A percentile compares a stretch with the other conserved stretches of the same genome.
phyloP scores from a whole-genome alignment of 1,284 basidiomycete genomes.

The Serendipita sp. region DNA sequence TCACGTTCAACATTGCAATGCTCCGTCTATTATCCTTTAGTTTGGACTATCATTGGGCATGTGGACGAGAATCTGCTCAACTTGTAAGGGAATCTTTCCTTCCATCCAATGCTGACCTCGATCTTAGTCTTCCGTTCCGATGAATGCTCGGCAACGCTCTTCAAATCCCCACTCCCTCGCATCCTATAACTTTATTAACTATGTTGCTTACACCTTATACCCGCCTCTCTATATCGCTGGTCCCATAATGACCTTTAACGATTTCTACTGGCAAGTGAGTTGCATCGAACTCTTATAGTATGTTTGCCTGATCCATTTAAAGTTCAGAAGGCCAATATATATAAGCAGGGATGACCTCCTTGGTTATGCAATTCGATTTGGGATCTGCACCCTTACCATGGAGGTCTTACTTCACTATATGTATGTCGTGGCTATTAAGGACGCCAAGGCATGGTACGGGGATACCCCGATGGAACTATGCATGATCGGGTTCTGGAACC shows the following conservation, averaged over 20 bases:
- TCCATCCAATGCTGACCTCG: neutral
- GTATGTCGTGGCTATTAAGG: conserved; percentile 96
- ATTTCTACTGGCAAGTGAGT: conserved; percentile 80
- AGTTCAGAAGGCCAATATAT: conserved; percentile 41
- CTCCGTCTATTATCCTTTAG: conserved; percentile 84
- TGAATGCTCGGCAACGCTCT: conserved; percentile 46
- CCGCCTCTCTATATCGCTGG: conserved; percentile 92
- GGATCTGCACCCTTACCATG: conserved; percentile 67
- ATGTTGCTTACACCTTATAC: conserved; percentile 70
- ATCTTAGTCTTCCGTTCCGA: conserved; percentile 21
- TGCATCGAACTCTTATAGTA: neutral
- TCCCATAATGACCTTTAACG: conserved; percentile 93
- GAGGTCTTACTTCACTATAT: conserved; percentile 88
- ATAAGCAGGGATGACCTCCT: conserved; percentile 23
- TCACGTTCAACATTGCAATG: conserved; percentile 96
- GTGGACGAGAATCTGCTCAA: conserved; percentile 12
- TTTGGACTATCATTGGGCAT: conserved; percentile 85
- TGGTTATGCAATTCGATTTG: conserved; percentile 59
- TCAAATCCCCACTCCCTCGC: conserved; percentile 30
- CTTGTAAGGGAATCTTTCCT: neutral
- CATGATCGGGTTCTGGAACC: conserved; percentile 96
- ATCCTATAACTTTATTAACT: conserved; percentile 42
- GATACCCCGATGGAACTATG: conserved; percentile 68
- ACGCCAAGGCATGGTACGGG: conserved; percentile 60
- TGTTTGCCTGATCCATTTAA: conserved; percentile 3